phyloP scores from a whole-genome alignment of 345 rosid species.

The Sonneratia alba region DNA sequence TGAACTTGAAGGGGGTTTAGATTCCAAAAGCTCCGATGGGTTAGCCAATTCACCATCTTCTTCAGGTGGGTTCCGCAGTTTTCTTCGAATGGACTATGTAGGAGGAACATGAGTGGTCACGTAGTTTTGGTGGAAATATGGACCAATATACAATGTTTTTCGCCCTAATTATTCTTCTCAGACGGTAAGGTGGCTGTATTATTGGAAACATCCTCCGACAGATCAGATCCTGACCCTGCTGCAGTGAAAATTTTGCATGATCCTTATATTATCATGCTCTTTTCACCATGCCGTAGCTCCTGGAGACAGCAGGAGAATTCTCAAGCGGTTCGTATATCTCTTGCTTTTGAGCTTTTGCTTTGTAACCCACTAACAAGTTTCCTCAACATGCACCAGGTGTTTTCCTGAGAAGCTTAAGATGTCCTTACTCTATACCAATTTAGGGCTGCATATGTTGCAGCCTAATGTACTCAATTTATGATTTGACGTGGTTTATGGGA shows the following conservation, averaged over 20 bases:
- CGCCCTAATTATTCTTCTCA: slow-evolving; percentile 51
- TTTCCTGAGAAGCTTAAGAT: slow-evolving; percentile 24
- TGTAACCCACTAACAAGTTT: slow-evolving; percentile 48
- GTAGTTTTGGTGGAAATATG: slow-evolving; percentile 54
- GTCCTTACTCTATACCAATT: slow-evolving; percentile 2
- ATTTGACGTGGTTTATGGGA: neutral
- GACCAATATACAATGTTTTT: slow-evolving; percentile 49
- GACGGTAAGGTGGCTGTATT: slow-evolving; percentile 68
- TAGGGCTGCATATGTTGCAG: slow-evolving; percentile 15
- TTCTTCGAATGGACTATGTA: slow-evolving; percentile 84
- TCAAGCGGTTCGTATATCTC: slow-evolving; percentile 90
- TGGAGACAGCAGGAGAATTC: slow-evolving; percentile 61
- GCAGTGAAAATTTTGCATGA: slow-evolving; percentile 53
- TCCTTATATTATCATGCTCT: slow-evolving; percentile 47
- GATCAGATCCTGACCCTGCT: slow-evolving; percentile 59
- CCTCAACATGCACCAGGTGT: slow-evolving; percentile 60
- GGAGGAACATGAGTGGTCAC: slow-evolving; percentile 53
- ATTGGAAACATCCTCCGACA: slow-evolving; percentile 52
- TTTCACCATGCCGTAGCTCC: slow-evolving; percentile 50
- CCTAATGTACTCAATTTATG: slow-evolving; percentile 3
- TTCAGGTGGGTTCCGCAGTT: slow-evolving; percentile 99
- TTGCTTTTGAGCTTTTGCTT: slow-evolving; percentile 52
- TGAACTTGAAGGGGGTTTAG: slow-evolving; percentile 41
- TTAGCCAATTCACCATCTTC: slow-evolving; percentile 93
- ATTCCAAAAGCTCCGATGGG: slow-evolving; percentile 48